Evolutionary conservation across 2,329 filamentous ascomycete genomes (phyloP).

Genomic region (Cladosporium austrohemisphaericum): DNA sequence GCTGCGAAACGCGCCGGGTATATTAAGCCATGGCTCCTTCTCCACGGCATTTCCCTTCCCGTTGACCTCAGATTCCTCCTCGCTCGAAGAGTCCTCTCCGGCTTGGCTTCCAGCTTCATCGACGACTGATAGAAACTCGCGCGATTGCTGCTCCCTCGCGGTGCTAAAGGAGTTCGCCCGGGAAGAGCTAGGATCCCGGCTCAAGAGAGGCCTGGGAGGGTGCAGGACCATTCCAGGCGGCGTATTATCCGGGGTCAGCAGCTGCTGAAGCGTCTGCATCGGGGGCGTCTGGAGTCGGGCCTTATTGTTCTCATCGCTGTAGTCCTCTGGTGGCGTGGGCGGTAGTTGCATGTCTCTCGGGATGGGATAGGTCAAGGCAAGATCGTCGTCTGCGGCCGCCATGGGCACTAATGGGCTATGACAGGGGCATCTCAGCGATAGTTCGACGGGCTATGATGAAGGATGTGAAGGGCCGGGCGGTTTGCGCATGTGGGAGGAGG

Average conservation of each 20-base stretch:
- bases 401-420: slow-evolving; percentile 10
- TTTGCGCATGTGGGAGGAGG: slow-evolving; percentile 9
- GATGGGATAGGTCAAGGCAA: neutral
- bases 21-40: slow-evolving; percentile 7
- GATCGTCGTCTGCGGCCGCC: slow-evolving; percentile 12
- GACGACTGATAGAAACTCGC: neutral
- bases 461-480: slow-evolving; percentile 1
- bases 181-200: slow-evolving; percentile 4
- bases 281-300: slow-evolving; percentile 5
- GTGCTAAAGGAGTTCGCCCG: slow-evolving; percentile 14
- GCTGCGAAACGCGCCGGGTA: slow-evolving; percentile 8
- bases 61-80: slow-evolving; percentile 1
- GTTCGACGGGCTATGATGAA: slow-evolving; percentile 4
- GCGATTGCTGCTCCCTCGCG: slow-evolving; percentile 13
- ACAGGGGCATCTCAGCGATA: slow-evolving; percentile 9
- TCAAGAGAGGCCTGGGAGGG: slow-evolving; percentile 10
- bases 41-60: neutral
- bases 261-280: slow-evolving; percentile 9
- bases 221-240: slow-evolving; percentile 10
- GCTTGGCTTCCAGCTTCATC: neutral
- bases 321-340: slow-evolving; percentile 12
- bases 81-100: slow-evolving; percentile 2
- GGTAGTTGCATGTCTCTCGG: slow-evolving; percentile 12
- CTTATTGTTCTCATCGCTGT: slow-evolving; percentile 14
- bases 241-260: slow-evolving; percentile 10